phyloP scores from a whole-genome alignment of 805 yeast species.

The Wickerhamomyces sydowiorum region DNA sequence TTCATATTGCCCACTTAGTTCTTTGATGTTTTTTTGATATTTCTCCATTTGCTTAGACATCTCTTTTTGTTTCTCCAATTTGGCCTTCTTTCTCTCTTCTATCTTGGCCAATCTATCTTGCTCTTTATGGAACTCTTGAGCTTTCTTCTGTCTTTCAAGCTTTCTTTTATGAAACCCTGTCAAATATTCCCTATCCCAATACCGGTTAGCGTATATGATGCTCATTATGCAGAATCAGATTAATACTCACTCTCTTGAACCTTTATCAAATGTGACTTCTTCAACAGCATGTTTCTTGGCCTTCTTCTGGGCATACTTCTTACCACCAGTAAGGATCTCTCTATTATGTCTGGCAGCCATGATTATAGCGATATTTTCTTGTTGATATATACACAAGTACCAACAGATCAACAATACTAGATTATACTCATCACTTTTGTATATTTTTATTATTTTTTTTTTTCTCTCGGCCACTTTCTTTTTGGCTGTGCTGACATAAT shows the following conservation, averaged over 20 bases:
- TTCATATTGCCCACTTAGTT: constrained; percentile 16
- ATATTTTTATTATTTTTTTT: not conserved
- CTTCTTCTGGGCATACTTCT: constrained; percentile 67
- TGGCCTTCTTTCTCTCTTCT: constrained; percentile 65
- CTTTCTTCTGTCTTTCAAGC: constrained; percentile 80
- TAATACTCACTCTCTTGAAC: constrained; percentile 45
- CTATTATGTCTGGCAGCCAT: constrained; percentile 45
- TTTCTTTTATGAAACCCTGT: constrained; percentile 97
- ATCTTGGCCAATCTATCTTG: constrained; percentile 66
- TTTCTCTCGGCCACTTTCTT: no score
- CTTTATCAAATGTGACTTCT: constrained; percentile 81
- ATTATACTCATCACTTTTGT: not conserved
- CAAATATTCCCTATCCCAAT: constrained; percentile 57
- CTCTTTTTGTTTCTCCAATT: constrained; percentile 66
- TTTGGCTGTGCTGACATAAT: no score
- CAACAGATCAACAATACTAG: no score
- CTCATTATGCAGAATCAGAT: not conserved
- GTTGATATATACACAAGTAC: no score
- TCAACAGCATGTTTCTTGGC: constrained; percentile 64
- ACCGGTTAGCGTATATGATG: not conserved
- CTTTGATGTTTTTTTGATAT: constrained; percentile 42
- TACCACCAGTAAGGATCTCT: constrained; percentile 85
- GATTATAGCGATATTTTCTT: not conserved
- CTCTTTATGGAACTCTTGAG: constrained; percentile 69
- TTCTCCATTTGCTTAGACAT: constrained; percentile 58